phyloP scores from a whole-genome alignment of 1,284 basidiomycete species.

The Sporisorium graminicola region DNA sequence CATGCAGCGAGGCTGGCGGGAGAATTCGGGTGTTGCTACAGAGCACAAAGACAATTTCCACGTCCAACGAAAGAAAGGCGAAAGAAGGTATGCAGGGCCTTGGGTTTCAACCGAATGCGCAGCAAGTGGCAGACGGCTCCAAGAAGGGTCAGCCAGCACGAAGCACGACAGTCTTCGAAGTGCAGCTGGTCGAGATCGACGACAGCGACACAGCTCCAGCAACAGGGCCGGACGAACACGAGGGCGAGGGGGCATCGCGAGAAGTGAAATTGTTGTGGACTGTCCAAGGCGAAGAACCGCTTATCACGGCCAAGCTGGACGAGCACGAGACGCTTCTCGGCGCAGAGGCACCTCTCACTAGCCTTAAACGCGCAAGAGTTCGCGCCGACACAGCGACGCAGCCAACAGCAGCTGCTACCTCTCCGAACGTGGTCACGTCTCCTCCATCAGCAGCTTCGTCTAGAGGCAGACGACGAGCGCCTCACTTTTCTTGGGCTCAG shows the following conservation, averaged over 20 bases:
- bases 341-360: conserved; percentile 30
- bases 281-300: conserved; percentile 41
- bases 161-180: conserved; percentile 34
- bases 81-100: conserved; percentile 29
- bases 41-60: conserved; percentile 3
- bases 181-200: conserved; percentile 28
- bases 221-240: neutral
- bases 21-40: conserved; percentile 25
- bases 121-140: neutral
- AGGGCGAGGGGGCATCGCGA: neutral
- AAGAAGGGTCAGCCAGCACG: neutral
- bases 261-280: conserved; percentile 18
- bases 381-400: neutral
- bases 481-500: conserved; percentile 87
- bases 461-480: conserved; percentile 25
- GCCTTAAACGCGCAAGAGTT: neutral
- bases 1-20: conserved; percentile 5
- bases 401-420: neutral
- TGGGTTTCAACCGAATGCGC: conserved; percentile 10
- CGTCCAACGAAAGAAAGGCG: neutral
- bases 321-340: conserved; percentile 23
- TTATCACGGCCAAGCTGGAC: conserved; percentile 30
- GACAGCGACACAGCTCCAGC: neutral
- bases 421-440: conserved; percentile 67
- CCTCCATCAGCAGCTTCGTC: neutral